Conservation (phyloP, 2,329 filamentous ascomycete species). For the Aspergillus sclerotialis region DNA sequence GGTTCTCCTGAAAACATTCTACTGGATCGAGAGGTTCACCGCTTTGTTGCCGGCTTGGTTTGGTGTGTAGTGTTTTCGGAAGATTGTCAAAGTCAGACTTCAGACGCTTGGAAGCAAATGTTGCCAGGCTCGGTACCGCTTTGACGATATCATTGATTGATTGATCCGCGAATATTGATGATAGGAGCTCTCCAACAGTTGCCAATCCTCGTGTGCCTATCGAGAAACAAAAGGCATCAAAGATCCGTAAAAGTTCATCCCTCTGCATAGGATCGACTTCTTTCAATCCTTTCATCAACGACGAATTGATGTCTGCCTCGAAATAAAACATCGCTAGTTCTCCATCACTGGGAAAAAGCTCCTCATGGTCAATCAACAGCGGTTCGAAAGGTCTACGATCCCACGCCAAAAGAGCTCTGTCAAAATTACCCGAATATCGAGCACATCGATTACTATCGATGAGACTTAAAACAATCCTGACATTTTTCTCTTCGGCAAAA, state of each 20-base stretch:
- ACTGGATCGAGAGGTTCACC: constrained; percentile 12
- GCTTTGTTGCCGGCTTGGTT: neutral
- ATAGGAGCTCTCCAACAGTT: constrained; percentile 20
- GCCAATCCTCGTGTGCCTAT: constrained; percentile 19
- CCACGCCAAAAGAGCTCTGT: constrained; percentile 53
- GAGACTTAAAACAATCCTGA: constrained; percentile 30
- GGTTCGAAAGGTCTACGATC: constrained; percentile 68
- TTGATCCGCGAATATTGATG: constrained; percentile 23
- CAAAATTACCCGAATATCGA: constrained; percentile 25
- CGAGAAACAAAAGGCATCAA: constrained; percentile 17
- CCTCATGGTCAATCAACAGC: constrained; percentile 48
- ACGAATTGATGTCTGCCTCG: constrained; percentile 22
- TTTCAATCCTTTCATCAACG: constrained; percentile 12
- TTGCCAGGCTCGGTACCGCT: constrained; percentile 25
- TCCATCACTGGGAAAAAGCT: constrained; percentile 57
- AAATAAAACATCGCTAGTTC: constrained; percentile 30
- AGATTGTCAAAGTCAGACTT: constrained; percentile 18
- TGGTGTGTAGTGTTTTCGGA: constrained; percentile 11
- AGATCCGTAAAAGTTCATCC: constrained; percentile 15
- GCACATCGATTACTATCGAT: constrained; percentile 49
- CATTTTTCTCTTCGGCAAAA: constrained; percentile 21
- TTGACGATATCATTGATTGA: constrained; percentile 24
- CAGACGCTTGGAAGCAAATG: constrained; percentile 20
- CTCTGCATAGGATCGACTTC: constrained; percentile 9
- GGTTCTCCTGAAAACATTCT: constrained; percentile 19